Evolutionary conservation across 257 asterid species (phyloP).

Genomic region (Forsythia viridissima): DNA sequence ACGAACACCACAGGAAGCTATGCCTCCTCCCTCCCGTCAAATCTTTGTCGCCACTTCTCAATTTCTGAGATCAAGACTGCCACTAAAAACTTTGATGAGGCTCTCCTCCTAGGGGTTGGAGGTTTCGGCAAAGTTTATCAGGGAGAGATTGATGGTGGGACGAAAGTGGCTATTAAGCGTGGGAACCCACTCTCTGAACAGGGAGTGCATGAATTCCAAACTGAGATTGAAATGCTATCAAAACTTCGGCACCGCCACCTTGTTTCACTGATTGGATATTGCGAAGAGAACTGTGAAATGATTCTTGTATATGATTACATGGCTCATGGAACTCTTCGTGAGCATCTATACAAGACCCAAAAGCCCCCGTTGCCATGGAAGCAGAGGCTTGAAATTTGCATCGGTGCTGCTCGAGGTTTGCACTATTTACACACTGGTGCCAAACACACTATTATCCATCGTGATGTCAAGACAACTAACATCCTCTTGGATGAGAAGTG

Average conservation of each 20-base stretch:
- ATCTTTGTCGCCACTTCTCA: constrained; percentile 87
- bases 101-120: constrained; percentile 82
- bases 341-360: constrained; percentile 86
- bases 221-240: constrained; percentile 93
- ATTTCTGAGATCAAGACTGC: constrained; percentile 82
- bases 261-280: constrained; percentile 81
- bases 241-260: constrained; percentile 92
- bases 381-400: constrained; percentile 90
- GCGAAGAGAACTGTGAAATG: constrained; percentile 92
- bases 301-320: constrained; percentile 86
- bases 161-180: constrained; percentile 88
- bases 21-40: constrained; percentile 83
- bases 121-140: constrained; percentile 85
- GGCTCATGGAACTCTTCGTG: constrained; percentile 88
- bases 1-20: constrained; percentile 83
- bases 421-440: constrained; percentile 94
- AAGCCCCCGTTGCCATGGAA: constrained; percentile 88
- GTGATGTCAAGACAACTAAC: constrained; percentile 92
- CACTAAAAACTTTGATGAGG: constrained; percentile 78
- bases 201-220: constrained; percentile 88
- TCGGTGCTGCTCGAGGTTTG: constrained; percentile 87
- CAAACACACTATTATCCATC: constrained; percentile 83
- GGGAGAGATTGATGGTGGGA: constrained; percentile 87
- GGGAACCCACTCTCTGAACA: constrained; percentile 91
- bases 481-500: constrained; percentile 86